Evolutionary conservation across 2,329 filamentous ascomycete genomes (phyloP).

Genomic region (Nigrospora sphaerica): DNA sequence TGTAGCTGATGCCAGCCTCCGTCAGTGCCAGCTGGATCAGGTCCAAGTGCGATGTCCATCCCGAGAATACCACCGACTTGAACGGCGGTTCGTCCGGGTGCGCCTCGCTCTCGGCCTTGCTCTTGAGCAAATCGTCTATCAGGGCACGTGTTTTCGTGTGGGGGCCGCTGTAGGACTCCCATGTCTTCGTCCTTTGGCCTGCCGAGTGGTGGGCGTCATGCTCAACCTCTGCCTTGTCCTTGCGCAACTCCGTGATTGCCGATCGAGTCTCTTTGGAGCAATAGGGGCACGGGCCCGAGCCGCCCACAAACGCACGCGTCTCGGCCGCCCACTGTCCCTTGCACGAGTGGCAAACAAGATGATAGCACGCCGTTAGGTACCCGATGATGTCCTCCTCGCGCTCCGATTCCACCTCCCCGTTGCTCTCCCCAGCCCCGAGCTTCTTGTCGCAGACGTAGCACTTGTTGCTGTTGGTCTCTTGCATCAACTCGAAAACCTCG

Average conservation of each 20-base stretch:
- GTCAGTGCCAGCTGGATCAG: conserved; percentile 79
- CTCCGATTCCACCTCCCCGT: conserved; percentile 52
- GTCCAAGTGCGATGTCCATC: conserved; percentile 93
- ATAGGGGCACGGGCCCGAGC: conserved; percentile 53
- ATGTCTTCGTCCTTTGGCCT: conserved; percentile 36
- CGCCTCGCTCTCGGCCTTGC: conserved; percentile 53
- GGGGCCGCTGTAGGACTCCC: conserved; percentile 71
- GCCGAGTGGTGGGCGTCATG: conserved; percentile 45
- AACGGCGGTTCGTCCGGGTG: conserved; percentile 64
- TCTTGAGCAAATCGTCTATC: conserved; percentile 63
- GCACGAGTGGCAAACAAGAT: conserved; percentile 74
- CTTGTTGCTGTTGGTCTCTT: conserved; percentile 68
- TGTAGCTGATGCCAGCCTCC: conserved; percentile 58
- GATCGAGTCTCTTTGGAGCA: conserved; percentile 60
- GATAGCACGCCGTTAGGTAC: conserved; percentile 80
- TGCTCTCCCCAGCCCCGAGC: conserved; percentile 43
- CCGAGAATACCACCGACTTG: conserved; percentile 91
- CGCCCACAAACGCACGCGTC: conserved; percentile 33
- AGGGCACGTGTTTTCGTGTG: conserved; percentile 88
- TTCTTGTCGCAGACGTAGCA: conserved; percentile 66
- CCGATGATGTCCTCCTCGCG: conserved; percentile 60
- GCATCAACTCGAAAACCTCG: conserved; percentile 77
- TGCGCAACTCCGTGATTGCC: conserved; percentile 61
- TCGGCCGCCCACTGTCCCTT: conserved; percentile 52
- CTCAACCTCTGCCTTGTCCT: conserved; percentile 49